Evolutionary conservation across 2,329 filamentous ascomycete species (phyloP).

Genomic region (Pseudocercospora musae): DNA sequence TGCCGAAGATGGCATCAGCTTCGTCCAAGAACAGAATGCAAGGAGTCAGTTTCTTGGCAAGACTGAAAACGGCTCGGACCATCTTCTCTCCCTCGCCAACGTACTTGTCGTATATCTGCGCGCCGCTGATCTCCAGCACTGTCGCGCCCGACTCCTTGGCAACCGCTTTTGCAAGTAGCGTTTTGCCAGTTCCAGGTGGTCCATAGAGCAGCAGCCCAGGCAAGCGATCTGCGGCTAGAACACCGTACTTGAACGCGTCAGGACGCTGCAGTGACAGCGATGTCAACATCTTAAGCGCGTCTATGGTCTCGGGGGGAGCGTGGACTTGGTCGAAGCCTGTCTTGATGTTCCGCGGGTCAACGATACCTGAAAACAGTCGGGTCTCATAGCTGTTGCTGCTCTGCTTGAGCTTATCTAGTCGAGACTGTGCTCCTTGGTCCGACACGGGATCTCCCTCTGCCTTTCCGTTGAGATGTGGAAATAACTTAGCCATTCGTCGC

Average conservation of each 20-base stretch:
- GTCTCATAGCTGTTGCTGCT: slow-evolving; percentile 75
- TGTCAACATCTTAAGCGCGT: slow-evolving; percentile 83
- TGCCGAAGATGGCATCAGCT: slow-evolving; percentile 86
- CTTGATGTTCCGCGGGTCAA: slow-evolving; percentile 75
- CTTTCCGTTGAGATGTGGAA: slow-evolving; percentile 10
- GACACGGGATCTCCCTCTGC: background rate
- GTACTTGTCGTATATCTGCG: slow-evolving; percentile 93
- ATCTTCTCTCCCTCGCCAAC: slow-evolving; percentile 97
- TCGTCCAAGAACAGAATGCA: slow-evolving; percentile 97
- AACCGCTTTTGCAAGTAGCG: slow-evolving; percentile 66
- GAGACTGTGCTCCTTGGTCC: slow-evolving; percentile 9
- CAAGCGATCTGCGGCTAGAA: slow-evolving; percentile 85
- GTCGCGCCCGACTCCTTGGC: slow-evolving; percentile 65
- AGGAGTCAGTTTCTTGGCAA: slow-evolving; percentile 86
- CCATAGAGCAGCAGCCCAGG: slow-evolving; percentile 95
- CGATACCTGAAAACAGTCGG: slow-evolving; percentile 74
- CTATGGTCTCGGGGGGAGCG: slow-evolving; percentile 75
- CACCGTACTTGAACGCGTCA: slow-evolving; percentile 94
- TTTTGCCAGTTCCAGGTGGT: slow-evolving; percentile 85
- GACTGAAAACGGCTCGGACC: slow-evolving; percentile 82
- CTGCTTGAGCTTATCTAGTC: slow-evolving; percentile 49
- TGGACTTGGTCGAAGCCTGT: slow-evolving; percentile 88
- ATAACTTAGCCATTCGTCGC: slow-evolving; percentile 15
- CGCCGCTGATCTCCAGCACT: slow-evolving; percentile 80
- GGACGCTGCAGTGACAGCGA: slow-evolving; percentile 81